Conservation (phyloP, 2,329 filamentous ascomycete genomes). For the Alternaria tenuissima region DNA sequence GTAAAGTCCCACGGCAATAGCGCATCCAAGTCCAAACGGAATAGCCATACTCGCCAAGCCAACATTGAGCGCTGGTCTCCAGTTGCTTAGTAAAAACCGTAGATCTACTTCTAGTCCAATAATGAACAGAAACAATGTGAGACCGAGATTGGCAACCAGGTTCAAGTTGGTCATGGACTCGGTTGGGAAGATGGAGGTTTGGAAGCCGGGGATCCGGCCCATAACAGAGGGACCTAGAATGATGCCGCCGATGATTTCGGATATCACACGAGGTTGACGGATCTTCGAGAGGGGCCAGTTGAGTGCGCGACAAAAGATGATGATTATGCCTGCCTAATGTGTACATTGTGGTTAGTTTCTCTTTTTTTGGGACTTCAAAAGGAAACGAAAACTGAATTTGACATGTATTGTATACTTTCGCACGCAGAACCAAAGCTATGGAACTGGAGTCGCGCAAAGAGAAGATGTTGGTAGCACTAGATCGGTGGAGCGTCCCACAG, state of each 20-base stretch:
- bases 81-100: slow-evolving; percentile 78
- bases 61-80: slow-evolving; percentile 80
- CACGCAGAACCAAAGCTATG: neutral
- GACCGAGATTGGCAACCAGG: slow-evolving; percentile 81
- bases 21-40: slow-evolving; percentile 83
- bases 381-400: neutral
- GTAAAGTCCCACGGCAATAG: slow-evolving; percentile 82
- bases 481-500: neutral
- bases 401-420: too few species aligned
- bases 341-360: neutral
- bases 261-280: slow-evolving; percentile 82
- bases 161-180: slow-evolving; percentile 77
- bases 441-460: neutral
- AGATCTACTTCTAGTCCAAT: slow-evolving; percentile 89
- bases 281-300: slow-evolving; percentile 80
- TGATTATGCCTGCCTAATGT: slow-evolving; percentile 72
- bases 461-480: neutral
- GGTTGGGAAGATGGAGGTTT: slow-evolving; percentile 76
- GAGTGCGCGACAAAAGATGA: slow-evolving; percentile 75
- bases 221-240: slow-evolving; percentile 87
- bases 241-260: slow-evolving; percentile 85
- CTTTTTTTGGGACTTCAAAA: neutral
- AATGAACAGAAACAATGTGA: slow-evolving; percentile 86
- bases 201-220: slow-evolving; percentile 84
- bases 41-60: slow-evolving; percentile 80